Evolutionary conservation across 2,329 filamentous ascomycete genomes (phyloP).

Genomic region (Canariomyces notabilis): DNA sequence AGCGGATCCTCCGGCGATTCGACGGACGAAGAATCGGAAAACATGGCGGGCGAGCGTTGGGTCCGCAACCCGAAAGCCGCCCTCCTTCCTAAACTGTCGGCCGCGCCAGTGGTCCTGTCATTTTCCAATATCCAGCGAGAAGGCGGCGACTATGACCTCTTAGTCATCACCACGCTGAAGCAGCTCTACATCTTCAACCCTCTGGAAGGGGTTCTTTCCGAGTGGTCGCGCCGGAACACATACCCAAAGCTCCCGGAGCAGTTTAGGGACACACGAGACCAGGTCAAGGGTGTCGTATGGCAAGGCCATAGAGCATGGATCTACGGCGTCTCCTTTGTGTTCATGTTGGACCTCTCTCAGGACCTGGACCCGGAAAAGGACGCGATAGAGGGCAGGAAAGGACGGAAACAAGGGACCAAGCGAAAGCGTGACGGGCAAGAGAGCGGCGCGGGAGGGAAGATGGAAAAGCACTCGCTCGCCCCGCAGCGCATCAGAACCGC

Average conservation of each 20-base stretch:
- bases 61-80: slow-evolving; percentile 64
- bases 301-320: slow-evolving; percentile 76
- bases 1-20: slow-evolving; percentile 20
- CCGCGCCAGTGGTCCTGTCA: slow-evolving; percentile 61
- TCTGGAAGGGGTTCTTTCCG: slow-evolving; percentile 67
- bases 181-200: slow-evolving; percentile 76
- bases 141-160: slow-evolving; percentile 46
- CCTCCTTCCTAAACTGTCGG: slow-evolving; percentile 63
- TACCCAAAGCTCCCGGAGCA: slow-evolving; percentile 67
- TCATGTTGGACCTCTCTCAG: slow-evolving; percentile 81
- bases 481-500: slow-evolving; percentile 38
- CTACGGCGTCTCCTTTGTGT: slow-evolving; percentile 79
- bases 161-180: slow-evolving; percentile 50
- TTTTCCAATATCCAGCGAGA: slow-evolving; percentile 51
- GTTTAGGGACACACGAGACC: slow-evolving; percentile 70
- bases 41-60: slow-evolving; percentile 59
- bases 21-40: slow-evolving; percentile 28
- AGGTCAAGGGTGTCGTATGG: slow-evolving; percentile 82
- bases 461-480: slow-evolving; percentile 42
- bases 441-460: slow-evolving; percentile 50
- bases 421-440: slow-evolving; percentile 48
- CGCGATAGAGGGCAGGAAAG: slow-evolving; percentile 25
- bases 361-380: slow-evolving; percentile 51
- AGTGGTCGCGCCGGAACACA: slow-evolving; percentile 83
- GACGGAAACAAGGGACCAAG: slow-evolving; percentile 41